Evolutionary conservation across 1,284 basidiomycete genomes (phyloP), one percentile per base, ranked within the genome.

Genomic region (Fomitiporia mediterranea): DNA sequence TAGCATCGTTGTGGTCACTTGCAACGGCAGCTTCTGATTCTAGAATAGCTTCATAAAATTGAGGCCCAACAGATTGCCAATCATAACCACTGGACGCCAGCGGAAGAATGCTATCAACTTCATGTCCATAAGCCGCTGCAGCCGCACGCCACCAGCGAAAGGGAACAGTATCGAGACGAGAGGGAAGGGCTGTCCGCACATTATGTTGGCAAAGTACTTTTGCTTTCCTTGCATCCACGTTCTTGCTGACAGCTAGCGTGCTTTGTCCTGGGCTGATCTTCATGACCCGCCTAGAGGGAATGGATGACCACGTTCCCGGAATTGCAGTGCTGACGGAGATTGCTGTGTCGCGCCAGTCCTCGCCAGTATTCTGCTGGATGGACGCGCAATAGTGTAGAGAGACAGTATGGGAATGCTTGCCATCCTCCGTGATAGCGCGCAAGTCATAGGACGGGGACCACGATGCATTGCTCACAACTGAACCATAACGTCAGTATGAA

Each of bases 401-500:
- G 21, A 83, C 73, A 0, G 72, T 67, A 2, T 72, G 63, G 0
- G 73, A 70, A 4, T 77, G 74, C 56, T 74, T 70, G 0, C 75
- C 75, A 17, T 71, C 71, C 11, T 64, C 65, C 0, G 76, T 78
- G 0, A 71, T 74, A 0, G 80, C 79, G 55, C 80, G 75, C 0
- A 85, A 70, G 52, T 84, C 82, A 64, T 84, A 84, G 2, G 72
- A 72, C 1, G 81, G 77, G 19, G 67, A 63, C 82, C 82, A 84
- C 19, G 63, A 64, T 0, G 76, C 78, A 42, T 75, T 67, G 46
- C 63, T 67, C 13, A 84, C 81, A 53, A 81, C 82, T 83, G 60
- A 2, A 49, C 6, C 27, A 23, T 21, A 25, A 21, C 35, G 13
- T n/a, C 5, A 46, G n/a, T 46, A n/a, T n/a, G n/a, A n/a, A n/a